Percentiles rank a stretch among this genome's conserved stretches.
Evolutionary conservation across 805 yeast genomes (phyloP).

Genomic region (Wickerhamomyces ciferrii): DNA sequence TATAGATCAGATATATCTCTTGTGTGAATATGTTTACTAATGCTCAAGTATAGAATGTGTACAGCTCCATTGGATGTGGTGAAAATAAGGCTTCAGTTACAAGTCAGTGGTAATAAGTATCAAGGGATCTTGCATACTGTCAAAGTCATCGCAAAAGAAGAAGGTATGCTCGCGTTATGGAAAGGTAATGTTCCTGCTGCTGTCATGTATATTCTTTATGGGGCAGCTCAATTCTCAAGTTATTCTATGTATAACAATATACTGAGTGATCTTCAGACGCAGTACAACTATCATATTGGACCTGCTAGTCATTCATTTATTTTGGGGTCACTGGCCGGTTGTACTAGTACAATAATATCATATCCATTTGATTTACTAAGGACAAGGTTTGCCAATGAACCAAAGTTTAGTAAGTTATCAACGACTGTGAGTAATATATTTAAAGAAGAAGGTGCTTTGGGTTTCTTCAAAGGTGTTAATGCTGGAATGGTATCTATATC

Average conservation of each 20-base stretch:
- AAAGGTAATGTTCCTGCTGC: constrained; percentile 95
- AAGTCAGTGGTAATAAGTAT: constrained; percentile 28
- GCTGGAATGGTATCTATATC: constrained; percentile 59
- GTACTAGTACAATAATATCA: constrained; percentile 63
- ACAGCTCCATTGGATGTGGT: constrained; percentile 79
- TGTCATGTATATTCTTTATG: constrained; percentile 76
- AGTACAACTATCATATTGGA: constrained; percentile 8
- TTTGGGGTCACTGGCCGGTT: constrained; percentile 77
- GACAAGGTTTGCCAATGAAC: constrained; percentile 77
- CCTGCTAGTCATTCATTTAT: constrained; percentile 33
- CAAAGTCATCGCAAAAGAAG: constrained; percentile 43
- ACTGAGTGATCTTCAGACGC: constrained; percentile 28
- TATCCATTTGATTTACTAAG: constrained; percentile 91
- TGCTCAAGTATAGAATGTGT: constrained; percentile 33
- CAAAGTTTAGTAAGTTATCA: constrained; percentile 22
- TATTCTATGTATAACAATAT: constrained; percentile 50
- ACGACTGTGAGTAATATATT: constrained; percentile 15
- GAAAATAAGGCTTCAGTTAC: constrained; percentile 71
- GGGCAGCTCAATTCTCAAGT: constrained; percentile 77
- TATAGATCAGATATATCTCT: constrained; percentile 23
- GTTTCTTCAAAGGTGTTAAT: constrained; percentile 43
- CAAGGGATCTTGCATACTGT: constrained; percentile 33
- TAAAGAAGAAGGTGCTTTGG: constrained; percentile 35
- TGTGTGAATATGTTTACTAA: not conserved
- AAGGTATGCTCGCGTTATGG: constrained; percentile 82